Evolutionary conservation across 768 basidiomycete species (phyloP).

Genomic region (Auriculariales sp.): DNA sequence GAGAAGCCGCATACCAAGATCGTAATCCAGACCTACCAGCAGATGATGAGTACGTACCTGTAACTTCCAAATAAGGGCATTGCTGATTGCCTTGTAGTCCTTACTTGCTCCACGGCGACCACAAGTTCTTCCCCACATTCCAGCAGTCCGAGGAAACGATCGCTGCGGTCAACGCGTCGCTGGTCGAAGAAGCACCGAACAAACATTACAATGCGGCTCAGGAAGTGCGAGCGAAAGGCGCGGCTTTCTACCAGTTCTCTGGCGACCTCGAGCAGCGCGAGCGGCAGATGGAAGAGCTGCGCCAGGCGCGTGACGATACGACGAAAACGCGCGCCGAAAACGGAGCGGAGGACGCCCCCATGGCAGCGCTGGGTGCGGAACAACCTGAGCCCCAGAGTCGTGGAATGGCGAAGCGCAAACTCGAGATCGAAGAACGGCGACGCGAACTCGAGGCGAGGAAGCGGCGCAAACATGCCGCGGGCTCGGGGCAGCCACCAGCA

Average conservation of each 20-base stretch:
- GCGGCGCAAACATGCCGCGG: slow-evolving; percentile 34
- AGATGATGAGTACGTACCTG: slow-evolving; percentile 41
- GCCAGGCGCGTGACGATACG: slow-evolving; percentile 54
- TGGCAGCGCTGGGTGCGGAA: neutral
- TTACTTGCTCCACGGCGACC: slow-evolving; percentile 34
- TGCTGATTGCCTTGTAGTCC: slow-evolving; percentile 26
- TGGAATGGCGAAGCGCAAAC: slow-evolving; percentile 61
- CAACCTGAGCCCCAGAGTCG: slow-evolving; percentile 18
- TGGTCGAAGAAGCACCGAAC: slow-evolving; percentile 54
- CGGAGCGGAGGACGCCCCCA: slow-evolving; percentile 42
- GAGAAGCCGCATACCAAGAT: slow-evolving; percentile 36
- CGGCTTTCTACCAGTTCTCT: slow-evolving; percentile 87
- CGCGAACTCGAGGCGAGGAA: slow-evolving; percentile 53
- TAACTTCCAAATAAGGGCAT: neutral
- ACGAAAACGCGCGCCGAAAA: slow-evolving; percentile 40
- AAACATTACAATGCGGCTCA: slow-evolving; percentile 68
- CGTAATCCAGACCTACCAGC: slow-evolving; percentile 32
- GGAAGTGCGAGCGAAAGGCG: slow-evolving; percentile 81
- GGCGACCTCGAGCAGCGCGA: slow-evolving; percentile 65
- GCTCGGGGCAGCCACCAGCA: neutral
- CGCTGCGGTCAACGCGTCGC: slow-evolving; percentile 55
- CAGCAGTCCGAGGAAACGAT: slow-evolving; percentile 70
- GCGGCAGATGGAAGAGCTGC: slow-evolving; percentile 74
- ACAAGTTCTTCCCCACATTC: slow-evolving; percentile 75
- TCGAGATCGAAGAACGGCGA: slow-evolving; percentile 68